Evolutionary conservation across 1,139 yeast species (phyloP).

Genomic region (Yamadazyma spencermartinsiae): DNA sequence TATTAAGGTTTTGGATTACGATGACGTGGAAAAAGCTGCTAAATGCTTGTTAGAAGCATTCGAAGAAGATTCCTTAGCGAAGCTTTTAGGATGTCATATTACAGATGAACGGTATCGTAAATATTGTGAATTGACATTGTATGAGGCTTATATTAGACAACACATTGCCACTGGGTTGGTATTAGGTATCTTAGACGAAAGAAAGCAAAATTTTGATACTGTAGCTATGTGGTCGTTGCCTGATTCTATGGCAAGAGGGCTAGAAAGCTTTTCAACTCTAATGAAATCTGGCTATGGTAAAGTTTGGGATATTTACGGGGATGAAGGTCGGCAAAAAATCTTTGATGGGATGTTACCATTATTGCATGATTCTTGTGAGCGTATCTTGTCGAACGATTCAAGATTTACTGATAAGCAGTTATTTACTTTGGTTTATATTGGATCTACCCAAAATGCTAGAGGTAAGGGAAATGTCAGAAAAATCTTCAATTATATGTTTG

Average conservation of each 20-base stretch:
- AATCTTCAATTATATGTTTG: constrained; percentile 57
- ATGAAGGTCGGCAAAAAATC: constrained; percentile 54
- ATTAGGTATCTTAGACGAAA: constrained; percentile 43
- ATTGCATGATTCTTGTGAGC: constrained; percentile 50
- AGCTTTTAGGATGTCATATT: constrained; percentile 46
- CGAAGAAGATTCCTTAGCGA: constrained; percentile 52
- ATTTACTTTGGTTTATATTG: constrained; percentile 63
- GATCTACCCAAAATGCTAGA: constrained; percentile 56
- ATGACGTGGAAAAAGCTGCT: constrained; percentile 58
- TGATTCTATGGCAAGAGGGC: constrained; percentile 41
- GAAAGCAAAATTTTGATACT: constrained; percentile 54
- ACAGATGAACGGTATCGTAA: constrained; percentile 34
- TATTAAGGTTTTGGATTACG: constrained; percentile 31
- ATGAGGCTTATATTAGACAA: constrained; percentile 58
- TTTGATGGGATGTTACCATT: constrained; percentile 59
- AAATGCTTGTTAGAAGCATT: constrained; percentile 52
- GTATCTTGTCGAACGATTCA: constrained; percentile 34
- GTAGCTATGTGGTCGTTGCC: constrained; percentile 67
- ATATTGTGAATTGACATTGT: constrained; percentile 47
- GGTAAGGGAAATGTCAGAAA: constrained; percentile 69
- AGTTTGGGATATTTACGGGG: constrained; percentile 51
- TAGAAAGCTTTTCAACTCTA: constrained; percentile 50
- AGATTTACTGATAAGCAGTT: constrained; percentile 40
- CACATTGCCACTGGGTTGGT: constrained; percentile 59
- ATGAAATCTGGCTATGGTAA: constrained; percentile 59